Evolutionary conservation across 78 protist species (phyloP).

Genomic region (Dictyostelium discoideum): DNA sequence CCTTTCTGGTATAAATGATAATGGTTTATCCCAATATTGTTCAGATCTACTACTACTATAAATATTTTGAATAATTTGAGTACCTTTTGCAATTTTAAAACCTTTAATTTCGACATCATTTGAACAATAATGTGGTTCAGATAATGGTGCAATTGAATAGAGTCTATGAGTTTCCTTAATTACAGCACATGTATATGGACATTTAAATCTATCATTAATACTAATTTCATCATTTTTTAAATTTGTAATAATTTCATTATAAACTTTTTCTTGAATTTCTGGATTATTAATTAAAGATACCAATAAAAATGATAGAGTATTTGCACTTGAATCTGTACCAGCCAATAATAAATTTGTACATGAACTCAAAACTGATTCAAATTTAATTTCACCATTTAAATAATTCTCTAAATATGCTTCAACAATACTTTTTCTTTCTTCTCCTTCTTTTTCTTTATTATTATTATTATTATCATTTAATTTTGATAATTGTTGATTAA

Average conservation of each 20-base stretch:
- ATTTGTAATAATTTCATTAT: neutral
- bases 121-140: neutral
- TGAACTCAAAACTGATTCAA: neutral
- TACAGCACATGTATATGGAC: neutral
- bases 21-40: conserved; percentile 34
- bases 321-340: neutral
- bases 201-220: neutral
- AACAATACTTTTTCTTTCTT: neutral
- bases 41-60: neutral
- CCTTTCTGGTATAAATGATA: conserved; percentile 15
- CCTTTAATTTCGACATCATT: neutral
- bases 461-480: neutral
- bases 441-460: neutral
- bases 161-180: conserved; percentile 42
- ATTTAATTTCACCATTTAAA: neutral
- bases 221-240: neutral
- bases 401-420: neutral
- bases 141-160: conserved; percentile 31
- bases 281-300: conserved; percentile 21
- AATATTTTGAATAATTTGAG: conserved; percentile 17
- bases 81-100: conserved; percentile 34
- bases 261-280: conserved; percentile 38
- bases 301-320: neutral
- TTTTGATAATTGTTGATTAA: neutral
- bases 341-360: neutral